A percentile compares a stretch with the other conserved stretches of the same genome.
Evolutionary conservation across 768 basidiomycete species (phyloP).

Genomic region (Russula lepida): DNA sequence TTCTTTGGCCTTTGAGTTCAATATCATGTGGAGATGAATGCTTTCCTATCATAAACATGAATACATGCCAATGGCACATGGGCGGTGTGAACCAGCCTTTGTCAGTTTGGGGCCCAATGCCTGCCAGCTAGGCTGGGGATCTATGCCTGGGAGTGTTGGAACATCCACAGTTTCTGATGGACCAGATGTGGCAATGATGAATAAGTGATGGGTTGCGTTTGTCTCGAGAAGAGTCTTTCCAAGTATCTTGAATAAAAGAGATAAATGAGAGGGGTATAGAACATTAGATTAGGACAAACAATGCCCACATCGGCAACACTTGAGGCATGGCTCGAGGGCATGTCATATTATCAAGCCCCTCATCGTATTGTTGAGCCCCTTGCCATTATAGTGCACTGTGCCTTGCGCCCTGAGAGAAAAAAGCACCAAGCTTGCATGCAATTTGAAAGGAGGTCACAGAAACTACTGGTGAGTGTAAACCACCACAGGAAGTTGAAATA

Average conservation of each 20-base stretch:
- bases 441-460: too few relatives aligned
- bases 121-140: slow-evolving; percentile 11
- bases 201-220: slow-evolving; percentile 19
- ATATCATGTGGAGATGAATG: slow-evolving; percentile 22
- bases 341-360: too few relatives aligned
- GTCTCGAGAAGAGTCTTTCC: slow-evolving; percentile 2
- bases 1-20: slow-evolving; percentile 13
- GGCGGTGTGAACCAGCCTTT: slow-evolving; percentile 9
- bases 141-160: slow-evolving; percentile 7
- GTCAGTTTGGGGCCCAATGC: slow-evolving; percentile 9
- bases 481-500: too few relatives aligned
- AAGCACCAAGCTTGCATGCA: too few relatives aligned
- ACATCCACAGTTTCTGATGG: slow-evolving; percentile 15
- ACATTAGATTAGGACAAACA: not conserved
- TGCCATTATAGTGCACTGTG: too few relatives aligned
- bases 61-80: slow-evolving; percentile 8
- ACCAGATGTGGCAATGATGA: slow-evolving; percentile 19
- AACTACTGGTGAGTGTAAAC: too few relatives aligned
- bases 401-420: too few relatives aligned
- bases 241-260: slow-evolving; percentile 13
- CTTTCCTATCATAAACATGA: slow-evolving; percentile 15
- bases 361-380: too few relatives aligned
- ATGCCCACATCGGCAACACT: slow-evolving; percentile 16
- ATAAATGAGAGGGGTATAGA: not conserved
- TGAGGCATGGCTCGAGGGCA: too few relatives aligned